Base-by-base conservation (phyloP, 305 asterid species). In the Euphrasia arctica region DNA sequence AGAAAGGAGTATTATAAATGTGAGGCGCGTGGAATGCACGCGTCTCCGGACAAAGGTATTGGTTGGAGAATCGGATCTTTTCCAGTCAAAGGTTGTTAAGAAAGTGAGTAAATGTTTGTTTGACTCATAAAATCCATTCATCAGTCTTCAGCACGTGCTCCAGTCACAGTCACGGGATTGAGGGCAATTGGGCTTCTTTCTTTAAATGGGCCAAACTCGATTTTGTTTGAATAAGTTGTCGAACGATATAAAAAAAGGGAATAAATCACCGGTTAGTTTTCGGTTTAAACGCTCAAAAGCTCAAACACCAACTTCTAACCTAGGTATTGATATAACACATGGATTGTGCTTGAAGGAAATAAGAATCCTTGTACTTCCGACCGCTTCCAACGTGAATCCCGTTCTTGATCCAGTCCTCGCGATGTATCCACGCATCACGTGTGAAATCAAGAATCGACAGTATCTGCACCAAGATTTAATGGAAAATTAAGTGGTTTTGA, bases 361-460 rank as follows among this genome's bases (percentile, higher is more conserved):
- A 86, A 3, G 99, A 88, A 71, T 93, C 99, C 79, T 83, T 88
- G 79, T 93, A 90, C 78, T 90, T 88, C 68, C 99, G 85, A 34
- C 95, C 92, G 65, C 85, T 82, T 50, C 87, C 92, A 27, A 83
- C 32, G 70, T 88, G 87, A 71, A 93, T 79, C 70, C 99, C 99
- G 49, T 64, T 86, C 63, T 63, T 77, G 56, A 93, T 86, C 97
- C 97, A 90, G 77, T 90, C 99, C 78, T 90, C 99, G 1, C 93
- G 86, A 72, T 82, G 86, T 75, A 93, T 85, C 97, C 99, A 93
- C 10, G 95, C 92, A 31, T 93, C 99, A 15, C 96, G 89, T 45
- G 82, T 75, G 62, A 76, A 79, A 76, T 93, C 99, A 56, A 93
- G 96, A 66, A 93, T 75, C 14, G 92, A 96, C 6, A 90, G 83